Evolutionary conservation across 108 stramenopile genomes (phyloP).

Genomic region (Schizochytrium sp.): DNA sequence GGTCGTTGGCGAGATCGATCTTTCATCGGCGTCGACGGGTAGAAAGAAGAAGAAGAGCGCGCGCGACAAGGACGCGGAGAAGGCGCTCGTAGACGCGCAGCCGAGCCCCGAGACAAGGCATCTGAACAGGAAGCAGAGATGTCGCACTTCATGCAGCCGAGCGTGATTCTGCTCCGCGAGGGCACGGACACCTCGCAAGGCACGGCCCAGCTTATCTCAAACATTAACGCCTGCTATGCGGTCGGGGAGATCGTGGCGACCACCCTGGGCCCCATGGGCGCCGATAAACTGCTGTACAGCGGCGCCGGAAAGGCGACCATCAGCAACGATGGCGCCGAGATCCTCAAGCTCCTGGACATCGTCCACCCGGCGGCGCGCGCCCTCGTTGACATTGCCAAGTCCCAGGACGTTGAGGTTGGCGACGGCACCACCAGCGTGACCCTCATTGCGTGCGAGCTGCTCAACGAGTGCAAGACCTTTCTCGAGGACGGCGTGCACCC

Average conservation of each 20-base stretch:
- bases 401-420: slow-evolving; percentile 86
- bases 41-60: no score
- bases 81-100: no score
- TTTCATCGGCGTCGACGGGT: no score
- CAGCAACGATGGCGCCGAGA: slow-evolving; percentile 95
- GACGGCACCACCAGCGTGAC: slow-evolving; percentile 97
- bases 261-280: slow-evolving; percentile 95
- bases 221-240: slow-evolving; percentile 97
- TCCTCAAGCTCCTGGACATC: slow-evolving; percentile 92
- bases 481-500: slow-evolving; percentile 98
- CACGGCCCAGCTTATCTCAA: slow-evolving; percentile 90
- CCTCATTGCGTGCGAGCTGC: slow-evolving; percentile 81
- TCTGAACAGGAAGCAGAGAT: not conserved
- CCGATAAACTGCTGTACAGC: slow-evolving; percentile 94
- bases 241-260: slow-evolving; percentile 89
- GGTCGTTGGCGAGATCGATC: no score
- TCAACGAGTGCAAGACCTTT: slow-evolving; percentile 85
- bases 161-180: slow-evolving; percentile 93
- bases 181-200: slow-evolving; percentile 98
- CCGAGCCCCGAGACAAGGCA: no score
- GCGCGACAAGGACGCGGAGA: no score
- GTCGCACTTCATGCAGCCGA: slow-evolving; percentile 50
- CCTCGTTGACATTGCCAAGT: slow-evolving; percentile 92
- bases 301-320: slow-evolving; percentile 74
- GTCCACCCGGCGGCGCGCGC: slow-evolving; percentile 97